These are phyloP conservation scores for Bromus sterilis DNA, from an alignment of 176 grass and related monocot species.

Conservation along the genomic window DNA sequence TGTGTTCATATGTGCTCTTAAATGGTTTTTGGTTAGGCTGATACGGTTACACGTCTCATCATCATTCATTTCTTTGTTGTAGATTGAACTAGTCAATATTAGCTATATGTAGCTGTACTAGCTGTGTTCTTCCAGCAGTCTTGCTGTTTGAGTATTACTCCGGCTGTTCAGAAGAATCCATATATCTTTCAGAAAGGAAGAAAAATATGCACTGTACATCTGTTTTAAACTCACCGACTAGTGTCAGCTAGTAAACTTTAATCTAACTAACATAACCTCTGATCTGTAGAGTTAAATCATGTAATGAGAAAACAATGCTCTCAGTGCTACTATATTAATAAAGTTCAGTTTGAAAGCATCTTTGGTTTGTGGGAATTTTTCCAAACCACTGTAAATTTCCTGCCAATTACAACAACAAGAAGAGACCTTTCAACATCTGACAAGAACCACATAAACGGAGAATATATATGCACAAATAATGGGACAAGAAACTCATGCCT, in stretches of 20 bases:
- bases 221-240: background rate
- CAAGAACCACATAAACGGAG: background rate
- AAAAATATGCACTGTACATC: background rate
- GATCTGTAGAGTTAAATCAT: background rate
- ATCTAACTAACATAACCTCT: background rate
- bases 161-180: background rate
- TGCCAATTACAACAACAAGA: background rate
- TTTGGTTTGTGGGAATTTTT: background rate
- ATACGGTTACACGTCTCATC: background rate
- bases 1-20: background rate
- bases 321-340: background rate
- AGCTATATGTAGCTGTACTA: background rate
- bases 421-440: background rate
- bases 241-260: background rate
- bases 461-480: background rate
- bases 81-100: background rate
- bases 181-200: background rate
- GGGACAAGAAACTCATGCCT: background rate
- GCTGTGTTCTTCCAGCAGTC: background rate
- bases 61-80: background rate
- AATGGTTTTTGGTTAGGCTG: background rate
- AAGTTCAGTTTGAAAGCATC: background rate
- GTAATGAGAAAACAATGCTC: background rate
- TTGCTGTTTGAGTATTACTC: background rate
- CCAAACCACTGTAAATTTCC: background rate